These are phyloP conservation scores for Daldinia bambusicola DNA, from an alignment of 495 filamentous ascomycete species.

Conservation along the genomic window DNA sequence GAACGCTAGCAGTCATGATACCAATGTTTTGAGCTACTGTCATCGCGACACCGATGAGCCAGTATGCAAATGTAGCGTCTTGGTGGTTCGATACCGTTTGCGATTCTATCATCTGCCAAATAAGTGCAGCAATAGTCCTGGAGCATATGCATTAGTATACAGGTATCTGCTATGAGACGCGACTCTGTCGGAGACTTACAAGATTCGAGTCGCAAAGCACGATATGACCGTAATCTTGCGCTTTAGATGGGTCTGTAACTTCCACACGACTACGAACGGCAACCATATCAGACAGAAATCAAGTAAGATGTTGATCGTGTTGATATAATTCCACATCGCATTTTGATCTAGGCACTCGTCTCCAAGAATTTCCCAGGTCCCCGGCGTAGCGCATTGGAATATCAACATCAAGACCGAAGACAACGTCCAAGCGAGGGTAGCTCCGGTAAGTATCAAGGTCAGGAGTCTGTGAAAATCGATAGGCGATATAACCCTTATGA, in stretches of 20 bases:
- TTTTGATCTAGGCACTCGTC: not conserved
- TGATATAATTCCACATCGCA: conserved; percentile 14
- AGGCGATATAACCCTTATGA: conserved; percentile 3
- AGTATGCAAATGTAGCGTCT: conserved; percentile 10
- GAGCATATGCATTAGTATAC: not conserved
- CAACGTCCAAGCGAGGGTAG: not conserved
- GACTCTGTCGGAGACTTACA: not conserved
- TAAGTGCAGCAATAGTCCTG: conserved; percentile 5
- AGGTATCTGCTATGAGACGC: not conserved
- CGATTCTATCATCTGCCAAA: conserved; percentile 9
- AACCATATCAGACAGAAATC: conserved; percentile 14
- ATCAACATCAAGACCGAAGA: not conserved
- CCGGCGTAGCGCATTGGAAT: conserved; percentile 1
- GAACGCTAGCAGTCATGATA: conserved; percentile 56
- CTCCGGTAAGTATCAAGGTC: not conserved
- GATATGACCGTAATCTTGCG: conserved; percentile 11
- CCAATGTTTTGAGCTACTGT: conserved; percentile 39
- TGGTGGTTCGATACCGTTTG: conserved; percentile 1
- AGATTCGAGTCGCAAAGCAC: conserved; percentile 10
- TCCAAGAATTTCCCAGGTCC: not conserved
- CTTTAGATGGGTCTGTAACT: conserved; percentile 1
- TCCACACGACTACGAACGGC: conserved; percentile 2
- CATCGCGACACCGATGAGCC: conserved; percentile 4
- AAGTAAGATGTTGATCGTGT: not conserved
- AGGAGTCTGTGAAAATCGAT: conserved; percentile 4